Base-by-base conservation (phyloP, 1,284 basidiomycete species). In the Sanghuangporus weigelae region DNA sequence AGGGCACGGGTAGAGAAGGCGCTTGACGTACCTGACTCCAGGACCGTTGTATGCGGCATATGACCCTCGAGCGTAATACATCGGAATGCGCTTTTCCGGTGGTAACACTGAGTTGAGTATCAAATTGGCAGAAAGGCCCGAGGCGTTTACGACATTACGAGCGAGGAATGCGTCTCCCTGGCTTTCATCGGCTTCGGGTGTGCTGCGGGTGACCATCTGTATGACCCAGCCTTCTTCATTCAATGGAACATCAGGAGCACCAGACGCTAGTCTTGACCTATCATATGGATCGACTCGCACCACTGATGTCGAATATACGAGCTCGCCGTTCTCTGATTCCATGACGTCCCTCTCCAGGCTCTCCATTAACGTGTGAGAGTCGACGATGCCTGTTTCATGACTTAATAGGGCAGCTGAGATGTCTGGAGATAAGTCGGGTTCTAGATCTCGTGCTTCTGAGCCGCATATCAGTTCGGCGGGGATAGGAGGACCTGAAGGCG, bases 1-100 rank as follows among this genome's bases (percentile, higher is more conserved):
- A 1, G 94, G 95, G 68, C 92, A 94, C 2, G 95, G 95, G 74
- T 98, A 97, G 69, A 98, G 86, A 58, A 98, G 82, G 69, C 87
- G 88, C 10, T 80, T 82, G 61, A 96, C 79, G n/a, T 80, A 73
- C 5, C 79, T 74, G 40, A 84, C 74, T 66, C 93, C 93, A 0
- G 86, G 85, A 7, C 95, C 94, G 59, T 83, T 82, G 75, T 96
- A 97, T 3, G 89, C 86, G 54, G 93, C 90, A 73, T 96, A 98
- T 19, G 91, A 92, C 12, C 95, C 93, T 62, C 87, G 84, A 0
- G 85, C 88, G 68, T 86, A 92, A 73, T 84, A 94, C 78, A 92
- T 84, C 16, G 86, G 83, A 61, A 90, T 79, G 21, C 81, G 80
- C 61, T 79, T 73, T 14, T 79, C 73, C 53, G 76, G 74, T 0